Conservation (phyloP, 345 rosid species). For the Sonneratia caseolaris region DNA sequence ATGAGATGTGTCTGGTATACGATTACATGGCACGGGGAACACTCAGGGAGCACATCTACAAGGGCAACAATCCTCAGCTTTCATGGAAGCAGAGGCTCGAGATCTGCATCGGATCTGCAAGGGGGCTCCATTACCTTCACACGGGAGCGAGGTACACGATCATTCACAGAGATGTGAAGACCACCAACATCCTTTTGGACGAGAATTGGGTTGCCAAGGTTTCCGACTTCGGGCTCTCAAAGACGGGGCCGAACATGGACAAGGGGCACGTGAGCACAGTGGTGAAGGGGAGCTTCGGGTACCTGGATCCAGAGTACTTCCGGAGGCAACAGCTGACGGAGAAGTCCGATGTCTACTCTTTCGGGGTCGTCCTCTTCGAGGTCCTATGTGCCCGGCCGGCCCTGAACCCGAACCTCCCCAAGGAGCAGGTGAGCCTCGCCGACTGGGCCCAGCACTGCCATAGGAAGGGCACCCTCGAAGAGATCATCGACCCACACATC, state of each 20-base stretch:
- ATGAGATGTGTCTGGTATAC: slow-evolving; percentile 74
- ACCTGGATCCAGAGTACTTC: slow-evolving; percentile 83
- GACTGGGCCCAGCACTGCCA: slow-evolving; percentile 70
- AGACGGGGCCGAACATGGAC: slow-evolving; percentile 73
- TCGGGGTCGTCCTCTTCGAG: slow-evolving; percentile 84
- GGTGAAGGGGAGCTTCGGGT: slow-evolving; percentile 88
- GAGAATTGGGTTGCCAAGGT: slow-evolving; percentile 83
- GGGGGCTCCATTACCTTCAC: slow-evolving; percentile 86
- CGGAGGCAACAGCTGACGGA: slow-evolving; percentile 74
- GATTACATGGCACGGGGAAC: slow-evolving; percentile 91
- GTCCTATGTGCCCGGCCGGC: slow-evolving; percentile 69
- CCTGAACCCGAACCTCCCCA: slow-evolving; percentile 50
- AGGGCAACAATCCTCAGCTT: slow-evolving; percentile 36
- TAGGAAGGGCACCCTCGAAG: slow-evolving; percentile 39
- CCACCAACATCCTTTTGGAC: slow-evolving; percentile 77
- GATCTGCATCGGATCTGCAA: slow-evolving; percentile 66
- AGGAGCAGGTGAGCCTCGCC: slow-evolving; percentile 78
- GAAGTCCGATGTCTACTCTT: slow-evolving; percentile 82
- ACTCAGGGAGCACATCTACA: slow-evolving; percentile 60
- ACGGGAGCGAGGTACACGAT: slow-evolving; percentile 84
- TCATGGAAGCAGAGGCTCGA: slow-evolving; percentile 72
- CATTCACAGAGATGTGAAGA: slow-evolving; percentile 88
- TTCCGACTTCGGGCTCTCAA: slow-evolving; percentile 74
- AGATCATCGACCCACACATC: slow-evolving; percentile 50
- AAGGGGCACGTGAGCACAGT: slow-evolving; percentile 76